These are phyloP conservation scores for Metschnikowia noctiluminum DNA, from an alignment of 805 yeast species.

Conservation along the genomic window DNA sequence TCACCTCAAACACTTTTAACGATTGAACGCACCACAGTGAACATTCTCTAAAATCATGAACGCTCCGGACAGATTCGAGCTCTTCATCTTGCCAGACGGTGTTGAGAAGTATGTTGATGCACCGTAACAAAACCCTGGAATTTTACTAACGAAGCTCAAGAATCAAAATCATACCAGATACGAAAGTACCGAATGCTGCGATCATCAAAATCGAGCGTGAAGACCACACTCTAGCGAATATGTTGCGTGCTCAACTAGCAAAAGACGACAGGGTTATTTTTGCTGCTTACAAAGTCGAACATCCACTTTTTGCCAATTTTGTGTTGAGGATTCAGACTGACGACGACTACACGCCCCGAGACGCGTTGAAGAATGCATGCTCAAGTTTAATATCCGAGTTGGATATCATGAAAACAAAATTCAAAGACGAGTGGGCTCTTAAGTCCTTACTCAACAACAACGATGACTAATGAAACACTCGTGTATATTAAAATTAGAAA, in stretches of 20 bases:
- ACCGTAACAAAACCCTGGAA: no score
- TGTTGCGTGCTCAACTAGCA: constrained; percentile 80
- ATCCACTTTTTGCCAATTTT: constrained; percentile 94
- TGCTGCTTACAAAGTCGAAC: constrained; percentile 97
- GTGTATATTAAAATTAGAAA: constrained; percentile 1
- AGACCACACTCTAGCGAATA: constrained; percentile 93
- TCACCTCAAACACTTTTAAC: no score
- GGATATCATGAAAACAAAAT: constrained; percentile 68
- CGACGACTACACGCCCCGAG: constrained; percentile 89
- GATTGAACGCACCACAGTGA: neutral
- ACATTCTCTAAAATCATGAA: constrained; percentile 54
- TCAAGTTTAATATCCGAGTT: constrained; percentile 76
- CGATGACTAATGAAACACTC: constrained; percentile 24
- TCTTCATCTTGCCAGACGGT: constrained; percentile 96
- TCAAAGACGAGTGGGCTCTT: constrained; percentile 90
- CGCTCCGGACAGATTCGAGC: constrained; percentile 98
- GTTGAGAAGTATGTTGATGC: constrained; percentile 71
- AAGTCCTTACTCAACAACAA: constrained; percentile 65
- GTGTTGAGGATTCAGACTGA: constrained; percentile 93
- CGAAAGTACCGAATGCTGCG: constrained; percentile 93
- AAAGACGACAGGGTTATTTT: constrained; percentile 87
- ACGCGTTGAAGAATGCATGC: constrained; percentile 89
- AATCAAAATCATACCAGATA: constrained; percentile 85
- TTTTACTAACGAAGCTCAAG: constrained; percentile 32
- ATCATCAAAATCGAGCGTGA: constrained; percentile 92